These are phyloP conservation scores for Colletotrichum simmondsii DNA, from an alignment of 2,329 filamentous ascomycete species.

Conservation along the genomic window DNA sequence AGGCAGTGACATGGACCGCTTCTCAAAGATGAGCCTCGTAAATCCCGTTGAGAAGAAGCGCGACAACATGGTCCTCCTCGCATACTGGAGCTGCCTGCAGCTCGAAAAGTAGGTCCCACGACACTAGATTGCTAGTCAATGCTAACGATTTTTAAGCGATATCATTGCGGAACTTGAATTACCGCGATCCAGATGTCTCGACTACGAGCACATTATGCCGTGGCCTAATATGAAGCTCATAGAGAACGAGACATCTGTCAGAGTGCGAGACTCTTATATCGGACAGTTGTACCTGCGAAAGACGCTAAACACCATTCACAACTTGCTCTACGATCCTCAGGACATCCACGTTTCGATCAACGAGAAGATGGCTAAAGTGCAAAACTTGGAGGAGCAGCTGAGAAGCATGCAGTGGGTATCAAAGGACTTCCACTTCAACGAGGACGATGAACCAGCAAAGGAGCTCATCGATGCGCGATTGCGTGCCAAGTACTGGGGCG, in stretches of 20 bases:
- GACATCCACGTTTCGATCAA: slow-evolving; percentile 43
- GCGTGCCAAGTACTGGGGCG: slow-evolving; percentile 94
- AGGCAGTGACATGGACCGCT: slow-evolving; percentile 60
- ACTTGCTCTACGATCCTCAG: slow-evolving; percentile 62
- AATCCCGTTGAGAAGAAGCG: slow-evolving; percentile 54
- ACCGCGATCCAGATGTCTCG: slow-evolving; percentile 70
- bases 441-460: slow-evolving; percentile 74
- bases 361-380: slow-evolving; percentile 58
- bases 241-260: slow-evolving; percentile 53
- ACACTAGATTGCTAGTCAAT: background rate
- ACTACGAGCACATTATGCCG: slow-evolving; percentile 72
- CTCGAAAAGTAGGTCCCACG: slow-evolving; percentile 76
- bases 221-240: slow-evolving; percentile 67
- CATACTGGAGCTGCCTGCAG: slow-evolving; percentile 94
- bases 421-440: slow-evolving; percentile 65
- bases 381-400: slow-evolving; percentile 37
- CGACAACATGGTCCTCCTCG: slow-evolving; percentile 76
- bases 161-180: slow-evolving; percentile 86
- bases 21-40: slow-evolving; percentile 51
- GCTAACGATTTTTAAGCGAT: slow-evolving; percentile 67
- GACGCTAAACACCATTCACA: slow-evolving; percentile 72
- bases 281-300: slow-evolving; percentile 74
- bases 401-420: slow-evolving; percentile 57
- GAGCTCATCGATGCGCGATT: slow-evolving; percentile 87
- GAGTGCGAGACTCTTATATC: slow-evolving; percentile 68